These are phyloP conservation scores for Hypoxylon perforatum DNA, from an alignment of 495 filamentous ascomycete genomes.

Conservation along the genomic window DNA sequence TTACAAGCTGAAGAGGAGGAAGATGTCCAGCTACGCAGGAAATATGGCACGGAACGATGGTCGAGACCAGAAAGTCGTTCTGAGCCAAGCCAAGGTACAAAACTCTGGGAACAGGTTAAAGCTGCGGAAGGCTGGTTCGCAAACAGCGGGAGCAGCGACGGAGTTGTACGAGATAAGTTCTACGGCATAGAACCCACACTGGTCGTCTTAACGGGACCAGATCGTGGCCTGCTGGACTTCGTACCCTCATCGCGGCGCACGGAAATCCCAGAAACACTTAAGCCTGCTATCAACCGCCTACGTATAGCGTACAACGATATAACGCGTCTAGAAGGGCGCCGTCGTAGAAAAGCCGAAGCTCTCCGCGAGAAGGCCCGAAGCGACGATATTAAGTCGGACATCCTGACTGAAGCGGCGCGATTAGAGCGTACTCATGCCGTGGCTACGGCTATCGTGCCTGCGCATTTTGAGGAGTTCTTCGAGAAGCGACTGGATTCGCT, in stretches of 20 bases:
- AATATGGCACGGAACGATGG: slow-evolving; percentile 93
- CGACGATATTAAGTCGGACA: slow-evolving; percentile 89
- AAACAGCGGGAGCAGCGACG: slow-evolving; percentile 84
- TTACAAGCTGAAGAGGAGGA: slow-evolving; percentile 84
- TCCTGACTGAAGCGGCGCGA: slow-evolving; percentile 82
- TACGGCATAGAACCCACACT: slow-evolving; percentile 78
- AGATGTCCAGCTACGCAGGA: slow-evolving; percentile 76
- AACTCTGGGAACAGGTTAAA: slow-evolving; percentile 76
- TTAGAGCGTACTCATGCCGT: slow-evolving; percentile 83
- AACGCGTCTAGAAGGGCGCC: slow-evolving; percentile 78
- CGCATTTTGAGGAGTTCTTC: slow-evolving; percentile 92
- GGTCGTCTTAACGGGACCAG: slow-evolving; percentile 77
- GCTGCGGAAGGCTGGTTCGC: slow-evolving; percentile 92
- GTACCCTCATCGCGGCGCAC: slow-evolving; percentile 86
- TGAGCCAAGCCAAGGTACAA: slow-evolving; percentile 72
- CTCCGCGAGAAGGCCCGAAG: slow-evolving; percentile 79
- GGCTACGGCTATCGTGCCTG: slow-evolving; percentile 82
- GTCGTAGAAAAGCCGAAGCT: slow-evolving; percentile 78
- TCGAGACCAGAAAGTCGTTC: slow-evolving; percentile 69
- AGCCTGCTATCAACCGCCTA: slow-evolving; percentile 78
- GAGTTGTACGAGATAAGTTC: slow-evolving; percentile 81
- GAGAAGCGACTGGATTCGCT: slow-evolving; percentile 76
- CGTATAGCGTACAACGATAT: slow-evolving; percentile 85
- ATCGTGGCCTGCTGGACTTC: slow-evolving; percentile 83
- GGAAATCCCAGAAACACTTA: slow-evolving; percentile 80